Percentiles rank a stretch among this genome's conserved stretches.
phyloP scores from a whole-genome alignment of 176 grass and related monocot species.

The Ensete glaucum region DNA sequence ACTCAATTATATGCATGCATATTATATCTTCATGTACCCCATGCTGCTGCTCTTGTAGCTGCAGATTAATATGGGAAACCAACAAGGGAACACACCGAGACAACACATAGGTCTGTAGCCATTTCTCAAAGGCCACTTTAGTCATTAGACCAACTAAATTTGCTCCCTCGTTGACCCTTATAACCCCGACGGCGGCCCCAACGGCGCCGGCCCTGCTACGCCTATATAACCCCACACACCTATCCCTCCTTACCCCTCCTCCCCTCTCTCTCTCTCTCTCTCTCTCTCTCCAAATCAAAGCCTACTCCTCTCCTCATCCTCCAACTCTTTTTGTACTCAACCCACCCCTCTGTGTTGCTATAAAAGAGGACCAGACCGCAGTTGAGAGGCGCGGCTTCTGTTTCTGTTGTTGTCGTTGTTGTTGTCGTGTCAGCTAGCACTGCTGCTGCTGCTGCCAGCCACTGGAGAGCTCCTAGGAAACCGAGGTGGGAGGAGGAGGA shows the following conservation, averaged over 20 bases:
- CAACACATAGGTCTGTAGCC: too few relatives aligned
- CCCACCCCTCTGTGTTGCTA: neutral
- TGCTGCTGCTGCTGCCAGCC: too few relatives aligned
- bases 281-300: neutral
- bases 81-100: too few relatives aligned
- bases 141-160: neutral
- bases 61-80: neutral
- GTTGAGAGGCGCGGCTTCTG: neutral
- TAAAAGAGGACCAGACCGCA: neutral
- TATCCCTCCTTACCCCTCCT: neutral
- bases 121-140: neutral
- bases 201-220: slow-evolving; percentile 44
- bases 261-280: neutral
- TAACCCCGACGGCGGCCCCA: slow-evolving; percentile 60
- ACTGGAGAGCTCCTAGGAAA: neutral
- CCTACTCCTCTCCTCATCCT: neutral
- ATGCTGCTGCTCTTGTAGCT: neutral
- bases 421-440: neutral
- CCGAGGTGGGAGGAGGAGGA: neutral
- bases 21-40: neutral
- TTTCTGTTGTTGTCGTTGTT: neutral
- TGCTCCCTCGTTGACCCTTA: slow-evolving; percentile 49
- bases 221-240: slow-evolving; percentile 14
- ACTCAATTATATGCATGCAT: neutral
- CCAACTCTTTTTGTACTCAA: neutral